Evolutionary conservation across 495 filamentous ascomycete genomes (phyloP).

Genomic region (Aspergillus cavernicola): DNA sequence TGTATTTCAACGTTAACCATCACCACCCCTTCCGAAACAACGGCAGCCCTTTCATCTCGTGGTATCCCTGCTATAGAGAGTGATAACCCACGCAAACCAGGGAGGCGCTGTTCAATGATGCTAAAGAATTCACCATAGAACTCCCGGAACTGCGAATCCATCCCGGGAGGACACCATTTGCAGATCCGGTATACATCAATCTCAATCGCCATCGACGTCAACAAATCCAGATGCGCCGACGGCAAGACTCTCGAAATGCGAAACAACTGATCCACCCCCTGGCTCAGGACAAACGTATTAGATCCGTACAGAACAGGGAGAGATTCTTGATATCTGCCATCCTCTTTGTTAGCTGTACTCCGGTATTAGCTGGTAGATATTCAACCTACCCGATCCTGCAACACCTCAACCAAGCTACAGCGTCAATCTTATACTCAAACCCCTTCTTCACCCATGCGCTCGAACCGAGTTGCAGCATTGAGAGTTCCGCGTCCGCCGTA

Average conservation of each 20-base stretch:
- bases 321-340: constrained; percentile 3
- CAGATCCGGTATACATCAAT: constrained; percentile 11
- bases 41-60: not conserved
- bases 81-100: not conserved
- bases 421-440: constrained; percentile 13
- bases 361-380: not conserved
- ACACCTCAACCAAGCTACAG: constrained; percentile 4
- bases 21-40: not conserved
- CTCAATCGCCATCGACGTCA: constrained; percentile 7
- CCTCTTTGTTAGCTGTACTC: not conserved
- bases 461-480: constrained; percentile 6
- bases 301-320: constrained; percentile 5
- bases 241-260: constrained; percentile 7
- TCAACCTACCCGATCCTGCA: constrained; percentile 10
- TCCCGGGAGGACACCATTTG: not conserved
- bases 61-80: constrained; percentile 12
- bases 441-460: constrained; percentile 7
- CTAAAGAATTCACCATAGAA: constrained; percentile 8
- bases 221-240: not conserved
- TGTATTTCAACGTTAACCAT: too few species aligned
- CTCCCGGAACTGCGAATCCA: not conserved
- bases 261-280: constrained; percentile 14
- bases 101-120: not conserved
- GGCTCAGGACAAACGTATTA: constrained; percentile 12
- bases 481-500: constrained; percentile 8